Base-by-base conservation (phyloP, 2,329 filamentous ascomycete genomes). In the Penicillium capsulatum region DNA sequence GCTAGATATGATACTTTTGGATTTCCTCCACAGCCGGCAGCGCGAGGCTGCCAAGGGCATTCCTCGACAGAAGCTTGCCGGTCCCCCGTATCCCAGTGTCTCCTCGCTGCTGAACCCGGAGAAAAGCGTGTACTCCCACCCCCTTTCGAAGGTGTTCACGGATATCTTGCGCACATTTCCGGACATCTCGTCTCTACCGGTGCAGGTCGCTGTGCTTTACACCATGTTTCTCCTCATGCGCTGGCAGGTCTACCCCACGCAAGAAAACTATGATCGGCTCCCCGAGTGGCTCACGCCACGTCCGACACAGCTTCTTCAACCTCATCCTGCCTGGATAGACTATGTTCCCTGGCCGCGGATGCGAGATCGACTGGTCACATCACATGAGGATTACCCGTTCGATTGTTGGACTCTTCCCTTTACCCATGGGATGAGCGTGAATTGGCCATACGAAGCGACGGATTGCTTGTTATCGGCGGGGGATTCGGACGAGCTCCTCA, bases 121-220 rank as follows among this genome's bases (percentile, higher is more conserved):
- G 28, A 74, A 75, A 35, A 74, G 72, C 44, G 69, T 69, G 6
- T 75, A 76, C 53, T 79, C 81, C 2, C 87, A 94, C 55, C 86
- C 86, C 1, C 71, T 94, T 2, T 91, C 86, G 5, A 86, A 86
- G 50, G 77, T 94, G 10, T 86, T 94, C 59, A 90, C 86, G 29
- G 87, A 94, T 61, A 88, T 94, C 42, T 71, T 94, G 8, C 74
- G 78, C 48, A 87, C 84, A n/a, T 94, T 94, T 53, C 86, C 88
- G 0, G 82, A 86, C 53, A 80, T 95, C 19, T 78, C 76, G 3
- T 75, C 74, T n/a, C 73, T 94, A 0, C 88, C 89, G 0, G 88
- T 94, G 65, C 83, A 86, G 54, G 80, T 94, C 0, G 88, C 84
- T 7, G 80, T 87, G 5, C 73, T 94, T 6, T 94, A 90, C 61